Evolutionary conservation across 495 filamentous ascomycete species (phyloP).

Genomic region (Penicillium crystallinum): DNA sequence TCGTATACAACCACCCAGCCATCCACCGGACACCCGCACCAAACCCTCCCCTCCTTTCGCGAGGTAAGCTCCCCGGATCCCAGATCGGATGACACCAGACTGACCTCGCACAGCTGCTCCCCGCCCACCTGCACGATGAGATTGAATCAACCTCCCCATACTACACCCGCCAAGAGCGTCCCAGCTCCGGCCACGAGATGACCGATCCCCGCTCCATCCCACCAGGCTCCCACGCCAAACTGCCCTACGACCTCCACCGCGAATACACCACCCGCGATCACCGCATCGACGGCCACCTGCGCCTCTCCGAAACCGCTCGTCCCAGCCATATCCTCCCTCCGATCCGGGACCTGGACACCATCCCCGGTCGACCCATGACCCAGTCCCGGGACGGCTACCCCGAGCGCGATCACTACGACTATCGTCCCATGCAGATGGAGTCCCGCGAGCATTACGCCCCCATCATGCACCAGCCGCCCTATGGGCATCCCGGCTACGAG

Average conservation of each 20-base stretch:
- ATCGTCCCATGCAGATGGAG: slow-evolving; percentile 22
- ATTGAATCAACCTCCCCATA: slow-evolving; percentile 41
- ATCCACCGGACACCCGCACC: slow-evolving; percentile 29
- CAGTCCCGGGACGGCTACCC: slow-evolving; percentile 22
- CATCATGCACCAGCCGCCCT: slow-evolving; percentile 30
- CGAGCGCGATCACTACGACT: slow-evolving; percentile 32
- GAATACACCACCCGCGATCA: slow-evolving; percentile 27
- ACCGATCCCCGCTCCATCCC: slow-evolving; percentile 28
- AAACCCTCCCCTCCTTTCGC: slow-evolving; percentile 42
- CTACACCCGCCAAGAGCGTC: slow-evolving; percentile 33
- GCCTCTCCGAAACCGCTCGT: slow-evolving; percentile 18
- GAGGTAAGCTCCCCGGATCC: slow-evolving; percentile 30
- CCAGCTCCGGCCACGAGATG: slow-evolving; percentile 32
- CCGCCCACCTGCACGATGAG: slow-evolving; percentile 44
- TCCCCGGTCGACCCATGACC: slow-evolving; percentile 25
- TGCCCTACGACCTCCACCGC: slow-evolving; percentile 21
- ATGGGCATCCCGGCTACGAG: slow-evolving; percentile 33
- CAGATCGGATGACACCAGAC: not conserved
- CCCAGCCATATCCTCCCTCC: slow-evolving; percentile 41
- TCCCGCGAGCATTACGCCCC: slow-evolving; percentile 25
- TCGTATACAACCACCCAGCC: slow-evolving; percentile 39
- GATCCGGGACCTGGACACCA: slow-evolving; percentile 38
- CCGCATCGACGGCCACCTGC: slow-evolving; percentile 18
- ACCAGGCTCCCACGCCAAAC: slow-evolving; percentile 14
- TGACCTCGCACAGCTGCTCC: slow-evolving; percentile 31